Percentiles rank a stretch among this genome's conserved stretches.
Conservation (phyloP, 2,329 filamentous ascomycete genomes). For the Penicillium nordicum region DNA sequence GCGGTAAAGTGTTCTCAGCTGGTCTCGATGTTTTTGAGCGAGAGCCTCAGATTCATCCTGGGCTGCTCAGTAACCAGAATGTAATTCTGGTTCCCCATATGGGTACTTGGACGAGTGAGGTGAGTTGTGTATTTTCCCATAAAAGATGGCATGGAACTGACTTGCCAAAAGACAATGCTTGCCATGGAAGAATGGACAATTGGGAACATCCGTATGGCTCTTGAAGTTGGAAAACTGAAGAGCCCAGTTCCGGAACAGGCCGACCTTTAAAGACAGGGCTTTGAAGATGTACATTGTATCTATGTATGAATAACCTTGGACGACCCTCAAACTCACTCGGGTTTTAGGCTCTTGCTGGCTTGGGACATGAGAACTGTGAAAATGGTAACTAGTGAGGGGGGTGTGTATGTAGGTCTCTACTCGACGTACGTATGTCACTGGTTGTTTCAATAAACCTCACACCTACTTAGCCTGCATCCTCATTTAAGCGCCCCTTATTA, state of each 20-base stretch:
- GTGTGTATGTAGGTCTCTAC: too few species aligned
- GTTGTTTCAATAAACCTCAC: too few species aligned
- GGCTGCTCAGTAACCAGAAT: constrained; percentile 65
- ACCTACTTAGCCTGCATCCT: too few species aligned
- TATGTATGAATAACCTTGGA: too few species aligned
- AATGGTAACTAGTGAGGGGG: too few species aligned
- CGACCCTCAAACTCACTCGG: too few species aligned
- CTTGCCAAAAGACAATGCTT: constrained; percentile 46
- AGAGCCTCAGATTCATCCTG: constrained; percentile 72
- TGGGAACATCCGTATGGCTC: constrained; percentile 62
- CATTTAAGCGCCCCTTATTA: too few species aligned
- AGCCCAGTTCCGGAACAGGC: constrained; percentile 72
- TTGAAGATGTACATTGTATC: background rate
- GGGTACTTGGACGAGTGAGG: constrained; percentile 75
- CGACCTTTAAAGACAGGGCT: constrained; percentile 30
- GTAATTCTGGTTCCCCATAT: constrained; percentile 79
- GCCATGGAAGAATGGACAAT: constrained; percentile 73
- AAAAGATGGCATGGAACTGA: background rate
- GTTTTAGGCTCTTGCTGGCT: too few species aligned
- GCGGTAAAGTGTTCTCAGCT: constrained; percentile 65
- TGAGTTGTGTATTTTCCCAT: constrained; percentile 17
- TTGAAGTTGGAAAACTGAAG: constrained; percentile 61
- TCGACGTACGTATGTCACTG: too few species aligned
- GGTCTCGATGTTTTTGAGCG: constrained; percentile 82
- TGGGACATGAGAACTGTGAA: too few species aligned